A percentile compares a stretch with the other conserved stretches of the same genome.
phyloP scores from a whole-genome alignment of 305 asterid species.

The Euphrasia arctica region DNA sequence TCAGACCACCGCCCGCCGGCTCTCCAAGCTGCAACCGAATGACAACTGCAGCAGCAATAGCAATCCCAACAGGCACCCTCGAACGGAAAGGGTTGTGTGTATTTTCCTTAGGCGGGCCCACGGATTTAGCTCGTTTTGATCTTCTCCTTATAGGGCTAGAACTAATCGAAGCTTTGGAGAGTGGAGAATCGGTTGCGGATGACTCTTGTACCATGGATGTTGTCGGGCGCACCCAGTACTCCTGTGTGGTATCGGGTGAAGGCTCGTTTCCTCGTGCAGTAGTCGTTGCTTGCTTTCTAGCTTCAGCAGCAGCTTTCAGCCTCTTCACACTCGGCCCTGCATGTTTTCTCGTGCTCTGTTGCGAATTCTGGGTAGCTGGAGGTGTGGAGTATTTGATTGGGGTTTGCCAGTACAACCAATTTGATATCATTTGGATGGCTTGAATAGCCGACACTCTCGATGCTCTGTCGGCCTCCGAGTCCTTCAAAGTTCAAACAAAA shows the following conservation, averaged over 20 bases:
- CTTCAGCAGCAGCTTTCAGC: conserved; percentile 65
- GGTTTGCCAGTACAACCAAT: conserved; percentile 87
- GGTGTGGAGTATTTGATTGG: conserved; percentile 35
- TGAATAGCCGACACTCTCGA: conserved; percentile 63
- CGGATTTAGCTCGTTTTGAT: conserved; percentile 19
- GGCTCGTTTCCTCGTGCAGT: conserved; percentile 13
- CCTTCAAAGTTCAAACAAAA: conserved; percentile 36
- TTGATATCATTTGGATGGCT: conserved; percentile 73
- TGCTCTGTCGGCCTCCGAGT: conserved; percentile 33
- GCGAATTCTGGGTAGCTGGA: conserved; percentile 24
- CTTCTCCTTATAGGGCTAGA: conserved; percentile 11
- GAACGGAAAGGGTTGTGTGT: conserved; percentile 34
- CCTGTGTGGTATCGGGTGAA: conserved; percentile 23
- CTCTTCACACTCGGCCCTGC: conserved; percentile 43
- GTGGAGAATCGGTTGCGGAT: conserved; percentile 19
- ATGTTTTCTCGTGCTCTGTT: conserved; percentile 20
- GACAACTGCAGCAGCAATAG: conserved; percentile 46
- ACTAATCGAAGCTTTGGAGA: conserved; percentile 20
- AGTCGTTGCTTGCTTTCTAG: conserved; percentile 46
- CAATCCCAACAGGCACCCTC: conserved; percentile 50
- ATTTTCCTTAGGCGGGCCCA: conserved; percentile 2
- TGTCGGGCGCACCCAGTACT: conserved; percentile 69
- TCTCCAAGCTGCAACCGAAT: conserved; percentile 47
- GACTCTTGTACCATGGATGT: conserved; percentile 26
- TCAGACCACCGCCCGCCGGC: conserved; percentile 31